Base-by-base conservation (phyloP, 495 filamentous ascomycete species). In the Xylona heveae region DNA sequence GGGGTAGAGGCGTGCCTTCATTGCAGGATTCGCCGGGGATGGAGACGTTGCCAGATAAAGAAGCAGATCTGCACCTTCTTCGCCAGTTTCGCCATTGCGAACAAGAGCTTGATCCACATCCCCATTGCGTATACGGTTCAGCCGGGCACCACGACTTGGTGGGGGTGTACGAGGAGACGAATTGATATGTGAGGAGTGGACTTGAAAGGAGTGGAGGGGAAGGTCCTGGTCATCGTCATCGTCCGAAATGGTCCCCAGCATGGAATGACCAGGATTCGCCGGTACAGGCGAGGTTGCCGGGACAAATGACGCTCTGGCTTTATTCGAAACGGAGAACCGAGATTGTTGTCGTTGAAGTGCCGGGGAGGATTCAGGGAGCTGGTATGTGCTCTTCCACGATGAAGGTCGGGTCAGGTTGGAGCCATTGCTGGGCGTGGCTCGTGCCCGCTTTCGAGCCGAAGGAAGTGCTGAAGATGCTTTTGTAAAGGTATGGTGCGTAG, bases 21-120 rank as follows among this genome's bases (percentile, higher is more conserved):
- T 40, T 13, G 50, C 49, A 24, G 56, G 45, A 21, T 60, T 61
- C 17, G 80, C 81, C 0, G 82, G 80, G 0, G 82, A 92, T 1
- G 88, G 88, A 13, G 88, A 94, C 21, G 83, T 76, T 38, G 85
- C 84, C 18, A 99, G 66, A 50, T 83, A 93, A 24, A 99, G 59
- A 12, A 99, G 65, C 22, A 95, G 59, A 52, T 90, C 85, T 5
- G 82, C 90, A 13, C 81, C 88, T 47, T 88, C 79, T 45, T 88
- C 74, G 31, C 74, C 78, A n/a, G 38, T 28, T 46, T 43, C 24
- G 40, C 14, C 18, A 20, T 26, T 19, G 25, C 38, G 35, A 26
- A 26, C 30, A 24, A 31, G 42, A 42, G 41, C 24, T 26, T 32
- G 28, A 41, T 33, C 24, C 9, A 26, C 25, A 35, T 35, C 28